Conservation (phyloP, 192 early-diverging fungal genomes). For the Umbelopsis isabellina region DNA sequence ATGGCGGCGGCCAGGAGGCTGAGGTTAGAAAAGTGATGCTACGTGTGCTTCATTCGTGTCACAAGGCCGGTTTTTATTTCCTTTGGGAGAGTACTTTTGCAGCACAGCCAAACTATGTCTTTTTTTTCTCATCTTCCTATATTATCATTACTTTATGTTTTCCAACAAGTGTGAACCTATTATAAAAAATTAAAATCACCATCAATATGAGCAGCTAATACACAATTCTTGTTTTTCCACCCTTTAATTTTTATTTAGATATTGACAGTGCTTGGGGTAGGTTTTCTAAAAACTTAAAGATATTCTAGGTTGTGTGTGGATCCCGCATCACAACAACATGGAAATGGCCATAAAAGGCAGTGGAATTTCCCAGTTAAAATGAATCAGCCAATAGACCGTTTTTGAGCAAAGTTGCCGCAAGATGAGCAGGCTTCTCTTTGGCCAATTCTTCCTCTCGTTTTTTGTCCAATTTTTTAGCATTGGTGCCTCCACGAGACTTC, state of each 20-base stretch:
- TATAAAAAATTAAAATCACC: no score
- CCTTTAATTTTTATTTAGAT: no score
- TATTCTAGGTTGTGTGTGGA: no score
- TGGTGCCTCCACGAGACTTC: conserved; percentile 29
- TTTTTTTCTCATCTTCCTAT: neutral
- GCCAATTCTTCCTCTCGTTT: conserved; percentile 33
- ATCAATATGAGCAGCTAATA: neutral
- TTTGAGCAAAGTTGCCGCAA: conserved; percentile 30
- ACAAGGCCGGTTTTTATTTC: conserved; percentile 17
- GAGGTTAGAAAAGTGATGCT: neutral
- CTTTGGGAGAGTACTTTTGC: neutral
- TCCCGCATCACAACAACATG: conserved; percentile 20
- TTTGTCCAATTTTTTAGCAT: conserved; percentile 39
- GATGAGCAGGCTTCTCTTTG: conserved; percentile 29
- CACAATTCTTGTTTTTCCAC: neutral
- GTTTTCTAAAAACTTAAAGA: no score
- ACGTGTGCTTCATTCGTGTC: conserved; percentile 13
- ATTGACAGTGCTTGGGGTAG: no score
- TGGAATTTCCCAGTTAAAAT: conserved; percentile 8
- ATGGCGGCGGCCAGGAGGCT: neutral
- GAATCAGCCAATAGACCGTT: conserved; percentile 33
- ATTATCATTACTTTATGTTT: neutral
- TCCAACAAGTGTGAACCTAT: no score
- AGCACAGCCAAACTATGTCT: no score
- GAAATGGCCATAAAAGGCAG: conserved; percentile 17